These are phyloP conservation scores for Ustilaginoidea virens DNA, from an alignment of 2,329 filamentous ascomycete genomes.

Conservation along the genomic window DNA sequence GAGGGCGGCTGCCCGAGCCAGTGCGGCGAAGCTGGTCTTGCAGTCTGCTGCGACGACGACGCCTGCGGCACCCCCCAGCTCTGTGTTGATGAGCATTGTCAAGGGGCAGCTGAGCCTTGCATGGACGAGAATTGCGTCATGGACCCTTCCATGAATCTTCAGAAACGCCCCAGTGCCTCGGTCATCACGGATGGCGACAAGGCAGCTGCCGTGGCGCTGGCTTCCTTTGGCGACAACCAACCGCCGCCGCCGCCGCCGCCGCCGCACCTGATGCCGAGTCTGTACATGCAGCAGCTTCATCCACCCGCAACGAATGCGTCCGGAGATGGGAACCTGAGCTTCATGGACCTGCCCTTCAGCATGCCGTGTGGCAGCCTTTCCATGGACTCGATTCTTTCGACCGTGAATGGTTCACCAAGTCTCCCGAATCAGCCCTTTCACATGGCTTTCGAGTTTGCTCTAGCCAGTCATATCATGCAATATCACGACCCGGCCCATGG, in stretches of 20 bases:
- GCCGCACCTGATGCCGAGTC: conserved; percentile 3
- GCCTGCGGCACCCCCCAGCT: conserved; percentile 15
- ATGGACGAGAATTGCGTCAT: conserved; percentile 18
- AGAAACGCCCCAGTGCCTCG: not conserved
- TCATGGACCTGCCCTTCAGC: conserved; percentile 6
- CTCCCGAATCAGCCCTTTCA: conserved; percentile 8
- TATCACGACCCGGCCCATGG: conserved; percentile 13
- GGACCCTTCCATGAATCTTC: conserved; percentile 7
- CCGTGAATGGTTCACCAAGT: conserved; percentile 3
- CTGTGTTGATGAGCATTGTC: conserved; percentile 17
- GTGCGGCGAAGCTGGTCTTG: conserved; percentile 16
- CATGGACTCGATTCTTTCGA: conserved; percentile 6
- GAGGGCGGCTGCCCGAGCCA: conserved; percentile 18
- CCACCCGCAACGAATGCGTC: no score
- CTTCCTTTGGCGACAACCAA: conserved; percentile 14
- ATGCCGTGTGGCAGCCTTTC: conserved; percentile 11
- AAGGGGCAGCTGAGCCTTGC: conserved; percentile 19
- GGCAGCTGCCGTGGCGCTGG: conserved; percentile 15
- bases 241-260: conserved; percentile 1
- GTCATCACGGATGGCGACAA: conserved; percentile 10
- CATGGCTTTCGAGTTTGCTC: conserved; percentile 10
- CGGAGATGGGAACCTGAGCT: conserved; percentile 3
- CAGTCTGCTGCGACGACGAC: conserved; percentile 20
- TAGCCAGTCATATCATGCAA: conserved; percentile 15
- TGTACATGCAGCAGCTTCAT: conserved; percentile 4